These are phyloP conservation scores for Metarhizium rileyi DNA, from an alignment of 2,329 filamentous ascomycete genomes.

Conservation along the genomic window DNA sequence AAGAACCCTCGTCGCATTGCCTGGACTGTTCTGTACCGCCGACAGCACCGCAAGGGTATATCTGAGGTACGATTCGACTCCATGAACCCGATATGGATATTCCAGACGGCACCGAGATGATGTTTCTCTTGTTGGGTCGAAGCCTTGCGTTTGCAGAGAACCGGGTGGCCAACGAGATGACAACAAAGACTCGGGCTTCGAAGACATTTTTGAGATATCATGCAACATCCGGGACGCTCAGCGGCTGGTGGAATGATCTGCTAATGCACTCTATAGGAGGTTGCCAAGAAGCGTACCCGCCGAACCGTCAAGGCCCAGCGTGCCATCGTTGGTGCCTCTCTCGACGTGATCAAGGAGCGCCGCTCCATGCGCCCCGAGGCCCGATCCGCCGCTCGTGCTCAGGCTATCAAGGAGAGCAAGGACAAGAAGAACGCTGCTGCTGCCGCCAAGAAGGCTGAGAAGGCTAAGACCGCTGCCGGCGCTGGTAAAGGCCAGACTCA, in stretches of 20 bases:
- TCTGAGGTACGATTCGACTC: conserved; percentile 71
- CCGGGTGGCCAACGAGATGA: not conserved
- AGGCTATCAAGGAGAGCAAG: conserved; percentile 96
- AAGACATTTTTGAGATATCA: too few relatives aligned
- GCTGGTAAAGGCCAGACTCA: conserved; percentile 67
- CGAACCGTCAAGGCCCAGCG: conserved; percentile 97
- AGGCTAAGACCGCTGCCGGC: conserved; percentile 80
- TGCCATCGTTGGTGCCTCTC: conserved; percentile 96
- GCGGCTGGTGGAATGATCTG: not conserved
- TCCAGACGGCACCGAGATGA: not conserved
- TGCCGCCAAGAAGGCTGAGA: conserved; percentile 96
- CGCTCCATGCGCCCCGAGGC: conserved; percentile 90
- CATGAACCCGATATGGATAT: not conserved
- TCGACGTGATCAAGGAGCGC: conserved; percentile 99
- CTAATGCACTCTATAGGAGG: conserved; percentile 62
- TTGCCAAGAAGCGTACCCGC: conserved; percentile 99
- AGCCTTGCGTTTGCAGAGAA: not conserved
- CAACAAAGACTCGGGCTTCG: not conserved
- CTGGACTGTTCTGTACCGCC: conserved; percentile 96
- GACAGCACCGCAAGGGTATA: conserved; percentile 99
- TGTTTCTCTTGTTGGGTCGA: not conserved
- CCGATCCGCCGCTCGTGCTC: conserved; percentile 77
- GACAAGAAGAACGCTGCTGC: conserved; percentile 88
- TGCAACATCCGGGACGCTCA: conserved; percentile 12
- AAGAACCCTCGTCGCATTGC: conserved; percentile 99